A percentile compares a stretch with the other conserved stretches of the same genome.
These are phyloP conservation scores for Galerina marginata DNA, from an alignment of 768 basidiomycete genomes.

Conservation along the genomic window DNA sequence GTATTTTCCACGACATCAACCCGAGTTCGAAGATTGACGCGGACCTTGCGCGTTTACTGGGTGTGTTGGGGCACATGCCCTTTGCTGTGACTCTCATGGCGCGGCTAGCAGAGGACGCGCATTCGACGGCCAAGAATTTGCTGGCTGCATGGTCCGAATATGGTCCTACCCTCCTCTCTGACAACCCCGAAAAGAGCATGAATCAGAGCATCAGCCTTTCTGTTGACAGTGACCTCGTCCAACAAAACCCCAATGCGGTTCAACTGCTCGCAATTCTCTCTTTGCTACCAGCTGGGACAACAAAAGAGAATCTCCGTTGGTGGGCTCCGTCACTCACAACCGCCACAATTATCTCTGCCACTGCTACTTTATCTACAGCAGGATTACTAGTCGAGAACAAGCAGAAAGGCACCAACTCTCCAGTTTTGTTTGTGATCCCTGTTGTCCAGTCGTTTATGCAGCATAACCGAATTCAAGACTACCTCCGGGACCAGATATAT, in stretches of 20 bases:
- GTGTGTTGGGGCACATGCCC: conserved; percentile 35
- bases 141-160: conserved; percentile 12
- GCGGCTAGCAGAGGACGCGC: conserved; percentile 12
- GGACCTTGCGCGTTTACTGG: conserved; percentile 23
- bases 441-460: conserved; percentile 19
- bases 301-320: background rate
- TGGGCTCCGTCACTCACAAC: background rate
- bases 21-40: conserved; percentile 20
- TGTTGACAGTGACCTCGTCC: conserved; percentile 21
- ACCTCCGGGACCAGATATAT: background rate
- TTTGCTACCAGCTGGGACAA: conserved; percentile 22
- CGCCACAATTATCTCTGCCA: background rate
- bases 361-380: background rate
- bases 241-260: conserved; percentile 20
- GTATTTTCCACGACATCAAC: background rate
- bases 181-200: conserved; percentile 19
- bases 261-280: conserved; percentile 26
- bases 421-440: conserved; percentile 10
- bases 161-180: conserved; percentile 12
- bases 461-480: background rate
- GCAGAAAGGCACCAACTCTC: background rate
- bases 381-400: background rate
- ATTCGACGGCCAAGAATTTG: conserved; percentile 10
- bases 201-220: conserved; percentile 26
- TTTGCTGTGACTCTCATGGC: conserved; percentile 41